Base-by-base conservation (phyloP, 2,329 filamentous ascomycete genomes). In the Curvularia verruculosa region DNA sequence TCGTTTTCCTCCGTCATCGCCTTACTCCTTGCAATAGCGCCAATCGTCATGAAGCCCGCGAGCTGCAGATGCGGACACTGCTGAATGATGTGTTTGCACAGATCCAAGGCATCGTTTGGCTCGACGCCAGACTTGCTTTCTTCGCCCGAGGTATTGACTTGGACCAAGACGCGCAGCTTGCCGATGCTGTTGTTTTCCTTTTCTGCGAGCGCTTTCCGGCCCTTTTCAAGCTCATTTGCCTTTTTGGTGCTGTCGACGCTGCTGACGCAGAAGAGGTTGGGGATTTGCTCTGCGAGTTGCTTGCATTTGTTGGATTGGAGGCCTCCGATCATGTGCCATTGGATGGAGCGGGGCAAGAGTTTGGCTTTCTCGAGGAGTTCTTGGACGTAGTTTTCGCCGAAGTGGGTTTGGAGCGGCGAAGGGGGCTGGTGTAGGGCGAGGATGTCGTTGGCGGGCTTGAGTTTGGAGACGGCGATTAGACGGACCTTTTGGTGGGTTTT, bases 321-420 rank as follows among this genome's bases (percentile, higher is more conserved):
- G 0, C 90, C 92, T 37, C 95, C 95, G 74, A 98, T 99, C 77
- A 98, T 97, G 78, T 99, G 95, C 95, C 95, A 99, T 68, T 84
- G 84, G 64, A 99, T 90, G 31, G 83, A 84, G 43, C 80, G 79
- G 0, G 95, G 94, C 10, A 99, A 84, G 19, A 96, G 75, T 34
- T 85, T 84, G 1, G 92, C 89, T 78, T 99, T 99, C 75, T 96
- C 89, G 57, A 84, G 83, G 52, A 99, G 85, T 77, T 99, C 95
- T 68, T 83, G 80, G 34, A 79, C 77, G 80, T 99, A 99, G 81
- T 99, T 99, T 79, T 99, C 95, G 68, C 95, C 95, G 76, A 98
- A 98, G 79, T 99, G 91, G 18, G 82, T 66, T 52, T 93, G 90
- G 1, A 62, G 49, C 7, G 66, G 69, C 8, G 61, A 58, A 23